Base-by-base conservation (phyloP, 805 yeast species). In the Lachancea dasiensis region DNA sequence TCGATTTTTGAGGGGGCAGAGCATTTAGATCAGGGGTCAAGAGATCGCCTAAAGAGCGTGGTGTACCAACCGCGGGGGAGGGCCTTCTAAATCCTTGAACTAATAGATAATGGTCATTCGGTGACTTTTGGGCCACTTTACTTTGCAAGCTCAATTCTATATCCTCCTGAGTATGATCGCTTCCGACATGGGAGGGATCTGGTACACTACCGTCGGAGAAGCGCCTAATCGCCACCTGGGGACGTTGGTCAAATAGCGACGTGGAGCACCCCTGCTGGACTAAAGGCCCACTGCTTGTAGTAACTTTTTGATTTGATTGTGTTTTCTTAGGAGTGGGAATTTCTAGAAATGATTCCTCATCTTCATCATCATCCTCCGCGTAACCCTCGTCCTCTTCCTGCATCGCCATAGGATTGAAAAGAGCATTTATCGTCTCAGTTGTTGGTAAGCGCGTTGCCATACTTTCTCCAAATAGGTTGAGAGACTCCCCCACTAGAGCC, bases 341-440 rank as follows among this genome's bases (percentile, higher is more conserved):
- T 23, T 58, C 63, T 29, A 58, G 37, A 3, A 58, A 60, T 27
- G 40, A 36, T 17, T 41, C 44, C 10, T 41, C 36, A 27, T 45
- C 47, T 15, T 57, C 63, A 32, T 54, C 60, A 36, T 55, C 58
- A 36, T 56, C 61, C 38, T 54, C 61, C 0, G 50, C 53, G 35
- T 54, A 54, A 15, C 59, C 61, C 20, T 54, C 61, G 28, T 54
- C 59, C 21, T 39, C 43, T 20, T 39, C 43, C 16, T 45, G 43
- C 27, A 35, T 36, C n/a, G 34, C 34, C 10, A 32, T 25, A 4
- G 43, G 28, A 15, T 20, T 31, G 20, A 24, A 28, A 13, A 36
- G 41, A 5, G 27, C 34, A 19, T 25, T 39, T 9, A 27, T 19
- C 11, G 29, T 28, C 19, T 23, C 33, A 3, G 32, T 20, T 9